Percentiles rank a stretch among this genome's conserved stretches.
phyloP scores from a whole-genome alignment of 441 rosid genomes.

The Metrosideros polymorpha region DNA sequence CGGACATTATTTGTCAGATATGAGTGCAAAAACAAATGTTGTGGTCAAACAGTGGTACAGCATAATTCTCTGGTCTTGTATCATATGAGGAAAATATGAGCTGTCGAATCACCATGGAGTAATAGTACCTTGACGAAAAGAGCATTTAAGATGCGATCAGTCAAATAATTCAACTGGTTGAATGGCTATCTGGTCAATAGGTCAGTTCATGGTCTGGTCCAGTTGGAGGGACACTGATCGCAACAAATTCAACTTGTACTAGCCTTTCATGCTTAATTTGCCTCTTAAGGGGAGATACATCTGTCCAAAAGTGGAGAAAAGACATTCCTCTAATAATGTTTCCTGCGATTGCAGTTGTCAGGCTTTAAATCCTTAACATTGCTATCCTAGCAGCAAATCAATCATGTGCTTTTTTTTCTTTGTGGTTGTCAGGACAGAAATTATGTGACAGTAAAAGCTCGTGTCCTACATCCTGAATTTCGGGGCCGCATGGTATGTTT shows the following conservation, averaged over 20 bases:
- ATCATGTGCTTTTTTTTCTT: not conserved
- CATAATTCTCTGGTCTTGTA: not conserved
- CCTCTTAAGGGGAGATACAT: not conserved
- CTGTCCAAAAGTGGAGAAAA: not conserved
- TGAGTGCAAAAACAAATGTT: not conserved
- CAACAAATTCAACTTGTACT: not conserved
- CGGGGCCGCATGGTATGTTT: slow-evolving; percentile 96
- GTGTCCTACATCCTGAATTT: slow-evolving; percentile 79
- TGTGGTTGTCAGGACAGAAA: slow-evolving; percentile 66
- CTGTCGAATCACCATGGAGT: not conserved
- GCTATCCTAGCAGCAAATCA: not conserved
- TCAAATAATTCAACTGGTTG: not conserved
- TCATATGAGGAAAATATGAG: not conserved
- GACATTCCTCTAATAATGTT: not conserved
- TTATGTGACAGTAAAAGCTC: slow-evolving; percentile 65
- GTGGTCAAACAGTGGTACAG: not conserved
- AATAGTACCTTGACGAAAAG: not conserved
- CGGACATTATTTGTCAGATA: not conserved
- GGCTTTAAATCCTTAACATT: not conserved
- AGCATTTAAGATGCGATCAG: not conserved
- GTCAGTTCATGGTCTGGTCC: not conserved
- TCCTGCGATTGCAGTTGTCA: not conserved
- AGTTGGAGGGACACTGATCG: not conserved
- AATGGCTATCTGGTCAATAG: not conserved
- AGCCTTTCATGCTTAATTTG: not conserved